A percentile compares a stretch with the other conserved stretches of the same genome.
Evolutionary conservation across 352 stramenopile genomes (phyloP).

Genomic region (Globisporangium polare): DNA sequence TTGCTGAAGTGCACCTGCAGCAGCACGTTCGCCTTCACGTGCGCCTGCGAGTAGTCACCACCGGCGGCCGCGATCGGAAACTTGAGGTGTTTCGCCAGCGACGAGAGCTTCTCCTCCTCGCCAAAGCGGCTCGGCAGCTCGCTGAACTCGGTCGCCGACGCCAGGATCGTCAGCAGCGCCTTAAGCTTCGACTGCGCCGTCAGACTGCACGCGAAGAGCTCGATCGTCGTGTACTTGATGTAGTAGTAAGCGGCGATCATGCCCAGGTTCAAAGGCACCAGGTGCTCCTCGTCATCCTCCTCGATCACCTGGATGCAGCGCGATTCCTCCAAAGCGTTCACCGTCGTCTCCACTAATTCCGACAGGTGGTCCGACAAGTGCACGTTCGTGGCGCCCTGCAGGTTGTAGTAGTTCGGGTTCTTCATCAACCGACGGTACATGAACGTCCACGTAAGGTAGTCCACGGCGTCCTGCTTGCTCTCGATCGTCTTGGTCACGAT

Average conservation of each 20-base stretch:
- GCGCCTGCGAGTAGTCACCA: slow-evolving; percentile 89
- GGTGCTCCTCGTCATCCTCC: slow-evolving; percentile 87
- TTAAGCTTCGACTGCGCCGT: slow-evolving; percentile 97
- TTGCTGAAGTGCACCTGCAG: slow-evolving; percentile 97
- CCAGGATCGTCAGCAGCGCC: slow-evolving; percentile 96
- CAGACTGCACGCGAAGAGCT: slow-evolving; percentile 97
- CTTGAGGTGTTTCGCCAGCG: slow-evolving; percentile 92
- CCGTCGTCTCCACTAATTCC: slow-evolving; percentile 97
- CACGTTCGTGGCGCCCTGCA: slow-evolving; percentile 89
- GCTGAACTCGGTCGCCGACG: slow-evolving; percentile 95
- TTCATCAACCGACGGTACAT: slow-evolving; percentile 98
- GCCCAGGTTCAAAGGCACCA: slow-evolving; percentile 97
- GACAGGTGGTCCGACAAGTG: slow-evolving; percentile 98
- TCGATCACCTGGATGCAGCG: slow-evolving; percentile 96
- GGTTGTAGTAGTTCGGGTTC: slow-evolving; percentile 99
- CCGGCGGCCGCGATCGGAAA: slow-evolving; percentile 83
- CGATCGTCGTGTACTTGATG: slow-evolving; percentile 98
- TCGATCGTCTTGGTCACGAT: slow-evolving; percentile 98
- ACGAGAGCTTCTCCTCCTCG: slow-evolving; percentile 93
- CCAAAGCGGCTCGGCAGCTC: slow-evolving; percentile 91
- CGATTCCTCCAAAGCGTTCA: slow-evolving; percentile 95
- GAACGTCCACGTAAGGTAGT: slow-evolving; percentile 99
- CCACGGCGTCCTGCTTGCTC: slow-evolving; percentile 98
- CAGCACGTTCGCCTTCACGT: slow-evolving; percentile 96
- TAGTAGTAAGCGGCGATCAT: slow-evolving; percentile 99